Conservation (phyloP, 371 early-diverging fungal species). For the Rhizopus microsporus region DNA sequence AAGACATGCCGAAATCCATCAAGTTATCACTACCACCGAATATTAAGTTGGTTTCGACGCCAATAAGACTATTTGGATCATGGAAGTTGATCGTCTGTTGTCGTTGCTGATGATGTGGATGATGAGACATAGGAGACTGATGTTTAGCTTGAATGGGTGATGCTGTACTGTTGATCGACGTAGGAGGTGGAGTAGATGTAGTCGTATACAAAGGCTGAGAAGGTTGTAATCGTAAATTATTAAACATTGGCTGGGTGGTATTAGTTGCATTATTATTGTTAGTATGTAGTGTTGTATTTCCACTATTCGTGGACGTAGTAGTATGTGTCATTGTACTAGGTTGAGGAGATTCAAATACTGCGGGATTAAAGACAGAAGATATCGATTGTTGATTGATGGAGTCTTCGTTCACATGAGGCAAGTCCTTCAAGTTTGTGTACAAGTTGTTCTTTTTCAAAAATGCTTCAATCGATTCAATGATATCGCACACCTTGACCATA, state of each 20-base stretch:
- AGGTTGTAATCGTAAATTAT: neutral
- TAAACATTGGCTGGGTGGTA: conserved; percentile 17
- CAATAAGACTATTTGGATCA: conserved; percentile 17
- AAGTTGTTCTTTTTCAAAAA: conserved; percentile 26
- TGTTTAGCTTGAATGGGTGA: conserved; percentile 18
- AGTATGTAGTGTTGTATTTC: conserved; percentile 11
- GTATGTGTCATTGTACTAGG: conserved; percentile 24
- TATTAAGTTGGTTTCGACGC: conserved; percentile 29
- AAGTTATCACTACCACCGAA: conserved; percentile 25
- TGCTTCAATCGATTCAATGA: conserved; percentile 42
- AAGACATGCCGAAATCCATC: conserved; percentile 20
- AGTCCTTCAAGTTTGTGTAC: conserved; percentile 26
- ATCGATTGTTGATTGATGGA: conserved; percentile 49
- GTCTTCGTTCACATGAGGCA: conserved; percentile 43
- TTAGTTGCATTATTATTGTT: conserved; percentile 11
- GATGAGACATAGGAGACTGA: conserved; percentile 6
- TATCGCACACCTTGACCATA: conserved; percentile 52
- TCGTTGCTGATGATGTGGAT: conserved; percentile 19
- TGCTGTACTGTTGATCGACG: conserved; percentile 14
- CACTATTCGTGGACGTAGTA: conserved; percentile 29
- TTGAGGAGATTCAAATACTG: conserved; percentile 28
- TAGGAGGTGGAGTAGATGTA: conserved; percentile 20
- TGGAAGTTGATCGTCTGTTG: conserved; percentile 18
- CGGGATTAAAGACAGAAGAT: conserved; percentile 27
- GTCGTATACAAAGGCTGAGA: conserved; percentile 19